Conservation (phyloP, 2,329 filamentous ascomycete genomes). For the Alternaria infectoria region DNA sequence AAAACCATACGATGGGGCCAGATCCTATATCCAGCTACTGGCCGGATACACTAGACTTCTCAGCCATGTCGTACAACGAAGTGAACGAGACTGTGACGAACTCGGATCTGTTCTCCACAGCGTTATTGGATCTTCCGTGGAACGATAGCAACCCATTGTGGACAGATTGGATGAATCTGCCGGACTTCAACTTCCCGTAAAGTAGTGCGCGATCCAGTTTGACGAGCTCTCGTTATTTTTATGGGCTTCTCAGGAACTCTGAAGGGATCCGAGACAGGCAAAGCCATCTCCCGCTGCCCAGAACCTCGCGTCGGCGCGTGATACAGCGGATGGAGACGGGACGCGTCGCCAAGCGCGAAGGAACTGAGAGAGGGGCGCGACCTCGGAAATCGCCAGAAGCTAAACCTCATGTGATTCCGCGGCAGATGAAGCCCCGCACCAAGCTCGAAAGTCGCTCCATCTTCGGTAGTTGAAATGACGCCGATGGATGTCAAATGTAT, state of each 20-base stretch:
- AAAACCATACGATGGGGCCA: conserved; percentile 4
- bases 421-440: conserved; percentile 7
- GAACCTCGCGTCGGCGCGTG: not conserved
- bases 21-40: conserved; percentile 27
- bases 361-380: not conserved
- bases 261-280: too few relatives aligned
- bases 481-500: conserved; percentile 10
- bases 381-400: conserved; percentile 6
- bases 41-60: conserved; percentile 61
- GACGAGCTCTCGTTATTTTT: fast-evolving
- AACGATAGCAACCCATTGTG: conserved; percentile 56
- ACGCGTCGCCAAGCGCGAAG: not conserved
- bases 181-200: conserved; percentile 40
- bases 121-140: conserved; percentile 63
- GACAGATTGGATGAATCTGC: conserved; percentile 45
- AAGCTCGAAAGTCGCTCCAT: not conserved
- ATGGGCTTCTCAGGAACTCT: not conserved
- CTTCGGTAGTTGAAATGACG: conserved; percentile 8
- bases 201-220: not conserved
- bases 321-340: not conserved
- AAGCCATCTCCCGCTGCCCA: too few relatives aligned
- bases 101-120: conserved; percentile 65
- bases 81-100: conserved; percentile 70
- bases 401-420: conserved; percentile 6
- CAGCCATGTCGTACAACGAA: conserved; percentile 72